These are phyloP conservation scores for Hydnomerulius pinastri DNA, from an alignment of 768 basidiomycete genomes.

Conservation along the genomic window DNA sequence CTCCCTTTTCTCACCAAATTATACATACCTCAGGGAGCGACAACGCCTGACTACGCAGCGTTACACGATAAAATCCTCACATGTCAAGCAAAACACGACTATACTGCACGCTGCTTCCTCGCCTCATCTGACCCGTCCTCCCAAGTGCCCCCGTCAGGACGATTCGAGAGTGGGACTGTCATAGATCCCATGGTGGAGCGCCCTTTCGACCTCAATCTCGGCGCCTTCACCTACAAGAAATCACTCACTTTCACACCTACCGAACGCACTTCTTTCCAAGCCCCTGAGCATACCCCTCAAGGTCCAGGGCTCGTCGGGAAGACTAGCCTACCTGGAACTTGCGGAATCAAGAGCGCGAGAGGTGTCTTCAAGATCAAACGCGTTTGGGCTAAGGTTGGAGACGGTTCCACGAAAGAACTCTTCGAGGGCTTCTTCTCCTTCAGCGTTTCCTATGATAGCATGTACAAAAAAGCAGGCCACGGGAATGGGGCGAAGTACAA, in stretches of 20 bases:
- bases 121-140: conserved; percentile 8
- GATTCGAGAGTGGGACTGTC: conserved; percentile 26
- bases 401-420: conserved; percentile 30
- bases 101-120: conserved; percentile 34
- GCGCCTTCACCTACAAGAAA: conserved; percentile 24
- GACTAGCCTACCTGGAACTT: conserved; percentile 23
- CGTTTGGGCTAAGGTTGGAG: conserved; percentile 31
- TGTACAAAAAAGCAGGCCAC: conserved; percentile 39
- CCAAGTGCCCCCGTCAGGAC: conserved; percentile 19
- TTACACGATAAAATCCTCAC: conserved; percentile 38
- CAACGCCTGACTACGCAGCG: conserved; percentile 27
- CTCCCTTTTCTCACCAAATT: conserved; percentile 37
- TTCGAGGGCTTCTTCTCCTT: conserved; percentile 44
- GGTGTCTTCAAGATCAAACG: conserved; percentile 39
- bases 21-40: conserved; percentile 31
- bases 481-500: conserved; percentile 31
- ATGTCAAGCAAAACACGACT: conserved; percentile 41
- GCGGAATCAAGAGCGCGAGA: conserved; percentile 35
- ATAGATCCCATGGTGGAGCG: conserved; percentile 37
- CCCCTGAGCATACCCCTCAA: conserved; percentile 17
- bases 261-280: conserved; percentile 28
- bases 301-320: conserved; percentile 32
- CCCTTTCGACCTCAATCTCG: conserved; percentile 35
- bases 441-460: conserved; percentile 31
- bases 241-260: conserved; percentile 29